These are phyloP conservation scores for Ascochyta clinopodiicola DNA, from an alignment of 2,329 filamentous ascomycete species.

Conservation along the genomic window DNA sequence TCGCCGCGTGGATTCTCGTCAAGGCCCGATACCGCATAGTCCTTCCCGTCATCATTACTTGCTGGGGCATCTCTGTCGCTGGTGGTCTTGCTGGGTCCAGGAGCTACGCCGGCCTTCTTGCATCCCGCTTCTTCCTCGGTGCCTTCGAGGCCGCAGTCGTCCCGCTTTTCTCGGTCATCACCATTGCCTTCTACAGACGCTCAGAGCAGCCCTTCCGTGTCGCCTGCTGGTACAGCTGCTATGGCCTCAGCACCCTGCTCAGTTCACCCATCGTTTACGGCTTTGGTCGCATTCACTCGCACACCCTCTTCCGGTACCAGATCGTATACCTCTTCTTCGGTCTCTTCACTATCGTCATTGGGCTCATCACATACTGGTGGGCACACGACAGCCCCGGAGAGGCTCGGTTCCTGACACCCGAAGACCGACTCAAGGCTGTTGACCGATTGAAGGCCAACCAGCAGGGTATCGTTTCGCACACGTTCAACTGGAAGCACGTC, in stretches of 20 bases:
- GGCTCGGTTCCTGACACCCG: slow-evolving; percentile 64
- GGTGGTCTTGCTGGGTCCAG: slow-evolving; percentile 29
- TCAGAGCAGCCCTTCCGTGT: slow-evolving; percentile 30
- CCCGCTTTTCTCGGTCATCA: slow-evolving; percentile 36
- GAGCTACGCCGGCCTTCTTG: slow-evolving; percentile 28
- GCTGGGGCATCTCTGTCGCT: slow-evolving; percentile 56
- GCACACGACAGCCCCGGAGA: slow-evolving; percentile 65
- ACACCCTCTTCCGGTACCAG: slow-evolving; percentile 67
- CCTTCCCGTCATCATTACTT: slow-evolving; percentile 42
- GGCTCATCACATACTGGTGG: slow-evolving; percentile 51
- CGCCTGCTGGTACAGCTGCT: slow-evolving; percentile 70
- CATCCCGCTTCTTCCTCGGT: slow-evolving; percentile 31
- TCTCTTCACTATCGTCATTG: slow-evolving; percentile 49
- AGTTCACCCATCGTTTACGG: slow-evolving; percentile 68
- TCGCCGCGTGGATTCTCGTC: slow-evolving; percentile 58
- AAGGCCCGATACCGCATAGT: slow-evolving; percentile 46
- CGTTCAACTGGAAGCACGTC: slow-evolving; percentile 71
- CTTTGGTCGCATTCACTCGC: slow-evolving; percentile 62
- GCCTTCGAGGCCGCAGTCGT: slow-evolving; percentile 37
- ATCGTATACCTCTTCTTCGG: slow-evolving; percentile 58
- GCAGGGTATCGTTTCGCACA: slow-evolving; percentile 72
- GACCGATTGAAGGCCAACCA: slow-evolving; percentile 76
- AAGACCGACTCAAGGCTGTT: slow-evolving; percentile 71
- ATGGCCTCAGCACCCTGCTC: slow-evolving; percentile 65
- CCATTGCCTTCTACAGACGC: slow-evolving; percentile 32